Base-by-base conservation (phyloP, 2,329 filamentous ascomycete species). In the Sporothrix variecibatus region DNA sequence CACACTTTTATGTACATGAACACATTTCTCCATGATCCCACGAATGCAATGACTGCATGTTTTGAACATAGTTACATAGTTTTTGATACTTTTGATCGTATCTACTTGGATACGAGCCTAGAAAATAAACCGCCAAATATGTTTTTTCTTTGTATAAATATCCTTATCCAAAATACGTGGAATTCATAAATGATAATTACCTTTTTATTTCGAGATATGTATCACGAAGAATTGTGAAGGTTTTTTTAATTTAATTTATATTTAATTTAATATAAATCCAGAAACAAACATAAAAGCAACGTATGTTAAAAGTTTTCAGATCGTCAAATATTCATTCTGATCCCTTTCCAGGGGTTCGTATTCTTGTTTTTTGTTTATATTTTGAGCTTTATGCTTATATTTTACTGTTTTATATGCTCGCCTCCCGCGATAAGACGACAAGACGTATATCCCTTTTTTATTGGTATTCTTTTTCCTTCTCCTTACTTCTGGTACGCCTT, bases 401-500 rank as follows among this genome's bases (percentile, higher is more conserved):
- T 71, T 56, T 67, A 20, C 20, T 60, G n/a, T 51, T 23, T 67
- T 60, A 53, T 60, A 58, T 71, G 17, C 23, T 11, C 20, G 28
- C 58, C n/a, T n/a, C n/a, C 7, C 11, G 9, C 17, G 4, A 62
- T 38, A 7, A 20, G 28, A 38, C 34, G 4, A 26, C 26, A 40
- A 26, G 34, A 15, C 60, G 20, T 4, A 26, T 26, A 26, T 28
- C 23, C 23, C 53, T 49, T 64, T 68, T 72, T 38, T 43, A 3
- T 28, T 53, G n/a, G 64, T 74, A 67, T 72, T 51, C 46, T 28
- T 1, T 23, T 73, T 53, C 71, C 17, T 11, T 65, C 6, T 34
- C n/a, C 74, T 77, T 79, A 43, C 12, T 43, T 34, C 82, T 87
- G 86, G 78, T 96, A 86, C 70, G 94, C 83, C 82, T 89, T 90